A percentile compares a stretch with the other conserved stretches of the same genome.
These are phyloP conservation scores for Crithidia expoeki DNA, from an alignment of 208 protist genomes.

Conservation along the genomic window DNA sequence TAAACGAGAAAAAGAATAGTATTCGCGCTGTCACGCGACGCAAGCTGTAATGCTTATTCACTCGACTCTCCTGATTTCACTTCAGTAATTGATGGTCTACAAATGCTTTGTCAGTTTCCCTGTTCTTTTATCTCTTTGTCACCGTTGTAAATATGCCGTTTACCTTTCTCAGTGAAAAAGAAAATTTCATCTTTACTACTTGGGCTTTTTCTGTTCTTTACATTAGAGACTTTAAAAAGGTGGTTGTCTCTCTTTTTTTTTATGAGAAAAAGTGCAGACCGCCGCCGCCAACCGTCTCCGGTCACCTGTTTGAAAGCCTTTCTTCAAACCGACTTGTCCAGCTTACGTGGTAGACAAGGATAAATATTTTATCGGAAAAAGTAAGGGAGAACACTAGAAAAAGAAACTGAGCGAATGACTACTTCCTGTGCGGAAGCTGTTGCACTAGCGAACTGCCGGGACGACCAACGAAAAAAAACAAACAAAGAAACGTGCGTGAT, in stretches of 20 bases:
- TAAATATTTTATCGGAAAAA: not conserved
- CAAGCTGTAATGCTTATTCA: too few species aligned
- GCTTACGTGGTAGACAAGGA: constrained; percentile 15
- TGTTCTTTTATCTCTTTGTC: too few species aligned
- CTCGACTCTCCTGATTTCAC: too few species aligned
- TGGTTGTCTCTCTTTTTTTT: not conserved
- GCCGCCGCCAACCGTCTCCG: constrained; percentile 2
- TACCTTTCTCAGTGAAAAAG: too few species aligned
- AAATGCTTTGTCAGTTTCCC: too few species aligned
- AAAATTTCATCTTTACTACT: too few species aligned
- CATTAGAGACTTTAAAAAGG: not conserved
- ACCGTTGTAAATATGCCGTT: too few species aligned
- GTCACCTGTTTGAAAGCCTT: constrained; percentile 16
- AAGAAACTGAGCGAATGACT: not conserved
- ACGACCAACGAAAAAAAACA: too few species aligned
- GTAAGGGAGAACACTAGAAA: constrained; percentile 1
- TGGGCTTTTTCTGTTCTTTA: too few species aligned
- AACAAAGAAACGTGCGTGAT: not conserved
- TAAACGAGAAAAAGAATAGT: too few species aligned
- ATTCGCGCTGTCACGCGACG: too few species aligned
- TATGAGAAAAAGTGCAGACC: not conserved
- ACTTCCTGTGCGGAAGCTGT: not conserved
- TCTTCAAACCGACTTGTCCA: constrained; percentile 8
- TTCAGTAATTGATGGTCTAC: too few species aligned
- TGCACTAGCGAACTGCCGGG: not conserved